Evolutionary conservation across 345 rosid species (phyloP).

Genomic region (Hibiscus trionum): DNA sequence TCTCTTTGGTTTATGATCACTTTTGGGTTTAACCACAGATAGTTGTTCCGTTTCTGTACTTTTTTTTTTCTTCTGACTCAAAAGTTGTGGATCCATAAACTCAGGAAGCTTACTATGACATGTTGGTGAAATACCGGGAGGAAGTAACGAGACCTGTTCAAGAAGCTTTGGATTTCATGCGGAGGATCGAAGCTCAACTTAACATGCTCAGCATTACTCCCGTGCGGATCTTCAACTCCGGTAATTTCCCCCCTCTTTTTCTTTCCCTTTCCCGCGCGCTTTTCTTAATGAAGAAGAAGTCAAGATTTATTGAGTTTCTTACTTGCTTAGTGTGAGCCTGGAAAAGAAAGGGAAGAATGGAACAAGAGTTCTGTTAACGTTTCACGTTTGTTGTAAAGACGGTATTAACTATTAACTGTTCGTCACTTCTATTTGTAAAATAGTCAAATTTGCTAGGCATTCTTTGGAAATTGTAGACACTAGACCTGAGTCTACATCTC

Average conservation of each 20-base stretch:
- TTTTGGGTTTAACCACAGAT: not conserved
- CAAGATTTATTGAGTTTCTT: too few relatives aligned
- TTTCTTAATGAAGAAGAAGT: not conserved
- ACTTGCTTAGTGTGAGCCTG: not conserved
- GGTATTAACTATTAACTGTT: not conserved
- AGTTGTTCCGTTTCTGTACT: not conserved
- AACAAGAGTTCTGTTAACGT: not conserved
- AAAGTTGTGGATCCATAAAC: constrained; percentile 9
- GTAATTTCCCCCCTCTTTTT: constrained; percentile 28
- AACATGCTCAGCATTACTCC: constrained; percentile 67
- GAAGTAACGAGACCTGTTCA: constrained; percentile 87
- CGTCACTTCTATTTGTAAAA: not conserved
- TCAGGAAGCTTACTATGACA: constrained; percentile 94
- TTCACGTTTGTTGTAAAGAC: constrained; percentile 10
- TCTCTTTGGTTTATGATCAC: not conserved
- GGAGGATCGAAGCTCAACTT: constrained; percentile 86
- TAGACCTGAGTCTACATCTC: not conserved
- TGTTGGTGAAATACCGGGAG: constrained; percentile 89
- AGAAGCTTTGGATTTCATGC: constrained; percentile 98
- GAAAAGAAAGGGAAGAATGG: constrained; percentile 7
- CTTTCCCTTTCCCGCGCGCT: too few relatives aligned
- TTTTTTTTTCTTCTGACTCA: not conserved
- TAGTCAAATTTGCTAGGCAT: not conserved
- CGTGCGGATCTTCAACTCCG: constrained; percentile 64
- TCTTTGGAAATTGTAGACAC: constrained; percentile 10